Base-by-base conservation (phyloP, 2,329 filamentous ascomycete species). In the Pseudogymnoascus sp. region DNA sequence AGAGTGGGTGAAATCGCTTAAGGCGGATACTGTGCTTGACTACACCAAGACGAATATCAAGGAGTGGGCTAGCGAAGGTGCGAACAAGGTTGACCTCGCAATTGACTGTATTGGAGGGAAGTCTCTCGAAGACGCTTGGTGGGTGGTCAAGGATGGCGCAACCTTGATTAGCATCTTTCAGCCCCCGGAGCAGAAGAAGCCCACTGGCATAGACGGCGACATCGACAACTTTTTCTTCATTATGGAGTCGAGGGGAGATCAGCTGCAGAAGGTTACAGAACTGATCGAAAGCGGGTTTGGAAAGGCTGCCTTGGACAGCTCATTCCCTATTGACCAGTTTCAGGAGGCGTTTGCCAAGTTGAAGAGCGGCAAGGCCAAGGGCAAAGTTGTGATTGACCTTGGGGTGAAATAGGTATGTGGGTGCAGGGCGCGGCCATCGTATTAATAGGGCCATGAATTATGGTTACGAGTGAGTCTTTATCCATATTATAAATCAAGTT, bases 61-160 rank as follows among this genome's bases (percentile, higher is more conserved):
- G 30, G 64, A 65, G 1, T 79, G 75, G 75, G 62, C 62, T 4
- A 69, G 69, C 7, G 60, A 64, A 36, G 64, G 68, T 2, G 64
- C 64, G 4, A 58, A 67, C 8, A 70, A 71, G 59, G 75, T 77
- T 18, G 77, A 80, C 66, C 59, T 79, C 4, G 73, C 78, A 14
- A 62, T 80, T 60, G 78, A 80, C 66, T 75, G 72, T 59, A 69
- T 76, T 43, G 78, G 78, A 4, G 71, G 75, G 5, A 69, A 69
- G 61, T 71, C 73, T 5, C 66, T 78, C 6, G 67, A 67, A 14
- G 75, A 77, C 66, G 73, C 74, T 1, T 79, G 76, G 78, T 75
- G 71, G 64, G 67, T 66, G 58, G 71, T 75, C 1, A 75, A 72
- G 61, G 70, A 73, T 28, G 67, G 66, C 2, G 75, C 75, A 0